Conservation (phyloP, 31 red algal genomes). For the Odonthalia washingtoniensis region DNA sequence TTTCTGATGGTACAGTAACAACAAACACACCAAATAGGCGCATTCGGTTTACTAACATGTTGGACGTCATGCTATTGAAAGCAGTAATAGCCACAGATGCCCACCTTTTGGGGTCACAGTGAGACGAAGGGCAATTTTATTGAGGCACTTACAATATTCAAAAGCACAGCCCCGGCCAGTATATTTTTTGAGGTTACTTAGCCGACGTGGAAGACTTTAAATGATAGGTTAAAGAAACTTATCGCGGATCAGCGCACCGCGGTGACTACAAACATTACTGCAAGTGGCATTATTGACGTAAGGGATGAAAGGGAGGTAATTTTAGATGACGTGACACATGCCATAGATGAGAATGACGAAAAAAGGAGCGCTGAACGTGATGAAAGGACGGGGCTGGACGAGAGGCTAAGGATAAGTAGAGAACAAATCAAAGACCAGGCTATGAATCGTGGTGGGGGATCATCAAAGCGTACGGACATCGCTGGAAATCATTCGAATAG, state of each 20-base stretch:
- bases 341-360: slow-evolving; percentile 14
- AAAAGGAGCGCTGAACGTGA: not conserved
- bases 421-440: not conserved
- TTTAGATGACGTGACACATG: slow-evolving; percentile 8
- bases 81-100: too few relatives aligned
- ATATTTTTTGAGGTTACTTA: not conserved
- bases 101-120: too few relatives aligned
- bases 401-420: not conserved
- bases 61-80: too few relatives aligned
- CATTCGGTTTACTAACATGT: too few relatives aligned
- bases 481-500: not conserved
- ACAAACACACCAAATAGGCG: too few relatives aligned
- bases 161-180: not conserved
- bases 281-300: slow-evolving; percentile 5
- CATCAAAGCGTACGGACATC: too few relatives aligned
- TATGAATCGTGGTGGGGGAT: too few relatives aligned
- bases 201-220: slow-evolving; percentile 19
- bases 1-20: too few relatives aligned
- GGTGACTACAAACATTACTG: not conserved
- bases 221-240: slow-evolving; percentile 27
- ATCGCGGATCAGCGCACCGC: not conserved
- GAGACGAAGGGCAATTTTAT: too few relatives aligned
- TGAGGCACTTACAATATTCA: not conserved
- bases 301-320: not conserved
- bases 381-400: slow-evolving; percentile 8